Evolutionary conservation across 352 stramenopile genomes (phyloP), one percentile per base, ranked within the genome.

Genomic region (Pythium guiyangense): DNA sequence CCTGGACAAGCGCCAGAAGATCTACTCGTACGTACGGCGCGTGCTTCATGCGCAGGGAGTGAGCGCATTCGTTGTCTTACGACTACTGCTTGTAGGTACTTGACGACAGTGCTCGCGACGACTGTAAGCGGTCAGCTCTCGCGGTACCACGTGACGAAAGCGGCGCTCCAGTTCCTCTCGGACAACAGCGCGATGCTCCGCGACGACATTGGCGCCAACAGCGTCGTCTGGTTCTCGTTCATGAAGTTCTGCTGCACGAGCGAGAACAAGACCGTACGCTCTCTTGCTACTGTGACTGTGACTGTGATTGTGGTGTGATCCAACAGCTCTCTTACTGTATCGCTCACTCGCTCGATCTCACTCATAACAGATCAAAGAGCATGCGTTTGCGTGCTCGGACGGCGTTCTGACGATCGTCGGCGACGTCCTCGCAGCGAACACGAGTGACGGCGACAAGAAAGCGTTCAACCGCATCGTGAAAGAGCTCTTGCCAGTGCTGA

Each of bases 381-480:
- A 81, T 45, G 73, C 79, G 4, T 86, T 79, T 52, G 58, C 46
- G 26, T 80, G 73, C 29, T 74, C 76, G 0, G 74, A 78, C 49
- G 57, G 59, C 14, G 59, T 88, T 2, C 67, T 94, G 25, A 39
- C 62, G n/a, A 59, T 67, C 3, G 50, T 89, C 20, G 75, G 74
- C 31, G 42, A 49, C 11, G 78, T 71, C 9, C 50, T 92, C 31
- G 60, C 63, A 15, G 51, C 62, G n/a, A 59, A 65, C 18, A 76
- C 74, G 31, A 67, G 85, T 25, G 73, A 86, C 14, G 44, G 40
- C 43, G 69, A 70, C 26, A 94, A 92, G 54, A 89, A 86, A 46
- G 66, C 66, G 12, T 57, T 91, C 43, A 88, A 91, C 46, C 81
- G 75, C 40, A 75, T 94, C 43, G 50, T 91, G 29, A 90, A 92